Evolutionary conservation across 2,329 filamentous ascomycete genomes (phyloP), one percentile per base, ranked within the genome.

Genomic region (Fusarium veterinarium): DNA sequence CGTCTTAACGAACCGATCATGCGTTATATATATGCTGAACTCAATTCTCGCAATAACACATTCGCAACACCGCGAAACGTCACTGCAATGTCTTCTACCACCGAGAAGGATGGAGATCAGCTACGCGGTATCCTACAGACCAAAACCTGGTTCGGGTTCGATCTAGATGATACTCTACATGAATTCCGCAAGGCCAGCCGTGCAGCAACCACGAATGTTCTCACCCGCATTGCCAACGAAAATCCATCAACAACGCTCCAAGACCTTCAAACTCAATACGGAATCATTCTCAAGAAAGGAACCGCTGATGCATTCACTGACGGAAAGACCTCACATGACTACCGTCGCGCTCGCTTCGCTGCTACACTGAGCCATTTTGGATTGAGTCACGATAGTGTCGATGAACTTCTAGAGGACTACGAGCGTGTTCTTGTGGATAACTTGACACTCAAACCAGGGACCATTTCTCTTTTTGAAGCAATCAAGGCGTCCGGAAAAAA

Each of bases 131-230:
- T 30, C 6, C n/a, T 76, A 0, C 41, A 56, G 12, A 23, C 41
- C 2, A 81, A 75, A 61, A 38, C 58, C 2, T 86, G 84, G 83
- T 80, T 85, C 41, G 83, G 81, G 2, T 86, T 87, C 58, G 85
- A 86, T 44, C 81, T 87, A 10, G 85, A 87, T 61, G 84, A 86
- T 69, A 86, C 84, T 0, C 76, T 87, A 3, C 85, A 87, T 64
- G 80, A 84, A 49, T 87, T 86, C 53, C 83, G 83, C 53, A 78
- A 72, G 23, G 82, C 83, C 16, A 85, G 84, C 2, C 64, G 70
- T 2, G 59, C 70, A 8, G 85, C 85, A 5, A 81, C 80, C 3
- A 60, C 68, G 1, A 42, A 69, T 9, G 79, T 82, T 8, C 79
- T 86, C 8, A 57, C 67, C 3, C 41, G 53, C 10, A 80, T 86